Evolutionary conservation across 768 basidiomycete species (phyloP).

Genomic region (Xanthoconium stramineum): DNA sequence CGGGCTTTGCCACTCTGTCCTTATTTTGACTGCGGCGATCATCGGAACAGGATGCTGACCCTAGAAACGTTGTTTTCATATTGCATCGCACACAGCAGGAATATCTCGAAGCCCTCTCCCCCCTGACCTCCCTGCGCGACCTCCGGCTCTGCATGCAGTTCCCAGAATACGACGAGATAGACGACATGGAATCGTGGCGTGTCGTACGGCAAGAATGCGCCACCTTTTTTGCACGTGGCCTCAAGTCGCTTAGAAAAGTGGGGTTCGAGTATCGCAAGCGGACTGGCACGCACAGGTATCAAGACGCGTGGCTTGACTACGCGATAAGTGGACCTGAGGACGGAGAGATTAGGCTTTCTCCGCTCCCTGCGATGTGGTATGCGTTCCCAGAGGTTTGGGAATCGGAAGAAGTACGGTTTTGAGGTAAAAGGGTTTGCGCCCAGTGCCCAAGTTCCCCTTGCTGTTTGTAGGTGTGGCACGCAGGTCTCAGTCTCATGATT

Average conservation of each 20-base stretch:
- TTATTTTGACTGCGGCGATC: slow-evolving; percentile 22
- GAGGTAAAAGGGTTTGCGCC: not conserved
- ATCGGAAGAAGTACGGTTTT: slow-evolving; percentile 23
- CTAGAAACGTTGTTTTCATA: slow-evolving; percentile 28
- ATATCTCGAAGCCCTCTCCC: slow-evolving; percentile 31
- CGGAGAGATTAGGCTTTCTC: slow-evolving; percentile 19
- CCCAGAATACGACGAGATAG: slow-evolving; percentile 32
- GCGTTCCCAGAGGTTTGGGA: slow-evolving; percentile 36
- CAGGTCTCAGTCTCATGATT: slow-evolving; percentile 17
- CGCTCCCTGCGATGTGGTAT: slow-evolving; percentile 31
- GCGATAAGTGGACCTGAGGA: slow-evolving; percentile 21
- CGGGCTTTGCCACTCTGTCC: slow-evolving; percentile 12
- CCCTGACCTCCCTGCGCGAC: slow-evolving; percentile 27
- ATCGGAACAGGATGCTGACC: slow-evolving; percentile 29
- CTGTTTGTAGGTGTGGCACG: slow-evolving; percentile 10
- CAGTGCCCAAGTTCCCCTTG: not conserved
- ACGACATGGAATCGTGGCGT: slow-evolving; percentile 33
- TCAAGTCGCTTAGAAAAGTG: slow-evolving; percentile 32
- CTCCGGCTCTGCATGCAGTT: slow-evolving; percentile 37
- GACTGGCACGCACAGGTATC: slow-evolving; percentile 34
- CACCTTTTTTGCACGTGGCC: slow-evolving; percentile 25
- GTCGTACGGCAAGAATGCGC: slow-evolving; percentile 28
- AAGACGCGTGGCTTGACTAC: slow-evolving; percentile 37
- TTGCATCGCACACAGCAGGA: slow-evolving; percentile 31
- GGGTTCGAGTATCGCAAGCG: slow-evolving; percentile 37